Percentiles rank a stretch among this genome's conserved stretches.
Conservation (phyloP, 805 yeast genomes). For the Maudiozyma turicensis region DNA sequence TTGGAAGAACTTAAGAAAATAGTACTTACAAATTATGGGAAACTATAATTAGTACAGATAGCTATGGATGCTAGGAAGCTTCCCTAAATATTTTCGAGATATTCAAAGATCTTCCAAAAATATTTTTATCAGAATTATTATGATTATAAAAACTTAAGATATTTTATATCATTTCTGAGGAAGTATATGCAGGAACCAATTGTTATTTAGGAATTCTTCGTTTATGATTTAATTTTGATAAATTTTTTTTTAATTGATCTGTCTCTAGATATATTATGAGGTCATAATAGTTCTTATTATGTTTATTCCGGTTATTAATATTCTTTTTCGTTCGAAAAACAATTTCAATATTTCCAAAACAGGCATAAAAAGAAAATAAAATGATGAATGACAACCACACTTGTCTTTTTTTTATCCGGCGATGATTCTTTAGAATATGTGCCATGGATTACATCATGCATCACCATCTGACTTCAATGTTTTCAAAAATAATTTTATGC, state of each 20-base stretch:
- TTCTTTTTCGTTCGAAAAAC: neutral
- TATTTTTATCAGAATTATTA: constrained; percentile 1
- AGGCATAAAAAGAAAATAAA: neutral
- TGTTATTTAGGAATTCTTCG: constrained; percentile 63
- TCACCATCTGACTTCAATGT: constrained; percentile 76
- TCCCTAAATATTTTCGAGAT: neutral
- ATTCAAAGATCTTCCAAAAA: neutral
- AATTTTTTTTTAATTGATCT: neutral
- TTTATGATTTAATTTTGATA: constrained; percentile 43
- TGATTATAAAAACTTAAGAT: constrained; percentile 26
- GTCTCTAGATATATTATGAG: constrained; percentile 16
- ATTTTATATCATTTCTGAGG: constrained; percentile 44
- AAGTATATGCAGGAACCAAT: constrained; percentile 67
- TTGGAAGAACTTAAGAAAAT: no score
- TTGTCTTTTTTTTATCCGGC: constrained; percentile 30
- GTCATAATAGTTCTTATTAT: constrained; percentile 17
- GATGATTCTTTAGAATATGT: constrained; percentile 43
- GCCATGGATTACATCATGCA: constrained; percentile 85
- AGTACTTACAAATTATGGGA: no score
- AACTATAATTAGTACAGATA: no score
- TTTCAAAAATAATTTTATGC: neutral
- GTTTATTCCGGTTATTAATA: no score
- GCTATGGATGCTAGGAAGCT: constrained; percentile 1
- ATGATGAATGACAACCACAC: constrained; percentile 34
- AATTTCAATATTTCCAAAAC: neutral